Conservation (phyloP, 345 rosid species). For the Corchorus olitorius region DNA sequence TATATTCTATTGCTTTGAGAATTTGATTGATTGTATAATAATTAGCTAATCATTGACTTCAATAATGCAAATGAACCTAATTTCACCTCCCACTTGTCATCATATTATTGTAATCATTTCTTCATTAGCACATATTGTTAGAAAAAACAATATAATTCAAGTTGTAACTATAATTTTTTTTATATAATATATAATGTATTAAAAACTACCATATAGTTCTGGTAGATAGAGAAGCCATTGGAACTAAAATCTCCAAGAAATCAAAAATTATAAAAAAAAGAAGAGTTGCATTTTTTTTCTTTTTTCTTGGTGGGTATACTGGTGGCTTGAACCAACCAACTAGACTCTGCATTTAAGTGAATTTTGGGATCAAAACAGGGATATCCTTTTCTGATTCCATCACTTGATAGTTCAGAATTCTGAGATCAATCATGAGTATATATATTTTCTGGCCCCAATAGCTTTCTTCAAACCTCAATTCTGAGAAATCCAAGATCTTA, state of each 20-base stretch:
- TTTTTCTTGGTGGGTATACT: not conserved
- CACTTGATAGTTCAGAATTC: not conserved
- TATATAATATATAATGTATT: no score
- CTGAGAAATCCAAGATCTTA: not conserved
- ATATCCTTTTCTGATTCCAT: conserved; percentile 1
- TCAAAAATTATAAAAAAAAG: not conserved
- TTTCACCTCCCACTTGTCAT: not conserved
- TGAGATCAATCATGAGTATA: not conserved
- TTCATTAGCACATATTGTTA: not conserved
- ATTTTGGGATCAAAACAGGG: not conserved
- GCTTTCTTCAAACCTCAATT: conserved; percentile 2
- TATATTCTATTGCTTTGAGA: conserved; percentile 4
- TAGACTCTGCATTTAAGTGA: not conserved
- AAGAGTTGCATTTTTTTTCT: not conserved
- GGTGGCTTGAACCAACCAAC: conserved; percentile 1
- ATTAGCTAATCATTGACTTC: not conserved
- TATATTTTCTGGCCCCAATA: not conserved
- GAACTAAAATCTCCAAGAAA: not conserved
- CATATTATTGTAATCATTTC: not conserved
- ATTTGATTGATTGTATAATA: no score
- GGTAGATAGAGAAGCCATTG: not conserved
- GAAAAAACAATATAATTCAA: not conserved
- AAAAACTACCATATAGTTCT: not conserved
- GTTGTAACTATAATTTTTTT: no score
- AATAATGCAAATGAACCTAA: not conserved